Base-by-base conservation (phyloP, 2,329 filamentous ascomycete species). In the Furcasterigmium sp. region DNA sequence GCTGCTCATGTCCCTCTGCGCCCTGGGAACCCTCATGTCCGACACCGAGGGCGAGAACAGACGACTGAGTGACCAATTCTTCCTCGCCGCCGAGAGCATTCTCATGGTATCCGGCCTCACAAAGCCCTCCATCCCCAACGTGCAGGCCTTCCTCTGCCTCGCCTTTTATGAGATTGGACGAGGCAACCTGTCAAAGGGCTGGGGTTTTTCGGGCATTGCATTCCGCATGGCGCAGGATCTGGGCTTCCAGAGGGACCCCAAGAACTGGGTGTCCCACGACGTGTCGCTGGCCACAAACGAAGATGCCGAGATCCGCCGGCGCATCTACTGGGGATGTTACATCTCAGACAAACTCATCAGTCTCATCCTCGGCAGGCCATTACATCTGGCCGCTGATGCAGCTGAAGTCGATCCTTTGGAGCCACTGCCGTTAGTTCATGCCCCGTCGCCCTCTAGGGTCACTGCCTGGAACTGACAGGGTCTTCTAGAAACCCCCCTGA, bases 301-400 rank as follows among this genome's bases (percentile, higher is more conserved):
- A 28, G 53, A 59, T n/a, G 19, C 56, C 10, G 57, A 57, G 20
- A 52, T 60, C 3, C 50, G 56, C 2, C 38, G 56, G 5, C 53
- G 56, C 1, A 59, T 60, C 14, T 58, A 56, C 38, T 59, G 57
- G 57, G 56, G 56, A 13, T 57, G 53, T 23, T 58, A 58, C 38
- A 47, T 51, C 13, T 57, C 54, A 1, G 56, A 59, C 32, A 59
- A 59, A 34, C 25, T 55, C 11, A 51, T 54, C 9, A 55, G 50
- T 18, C 41, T 50, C 8, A 43, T 50, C 2, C 37, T 55, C 3
- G 53, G 50, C 0, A 46, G 46, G 8, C 46, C 51, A 1, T 46
- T 53, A 3, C 46, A 52, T 18, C 41, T 52, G 5, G 41, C 37
- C 5, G 43, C 47, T 10, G 42, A 49, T 2, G 49, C 44, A 10